These are phyloP conservation scores for Colletotrichum kahawae DNA, from an alignment of 2,329 filamentous ascomycete species.

Conservation along the genomic window DNA sequence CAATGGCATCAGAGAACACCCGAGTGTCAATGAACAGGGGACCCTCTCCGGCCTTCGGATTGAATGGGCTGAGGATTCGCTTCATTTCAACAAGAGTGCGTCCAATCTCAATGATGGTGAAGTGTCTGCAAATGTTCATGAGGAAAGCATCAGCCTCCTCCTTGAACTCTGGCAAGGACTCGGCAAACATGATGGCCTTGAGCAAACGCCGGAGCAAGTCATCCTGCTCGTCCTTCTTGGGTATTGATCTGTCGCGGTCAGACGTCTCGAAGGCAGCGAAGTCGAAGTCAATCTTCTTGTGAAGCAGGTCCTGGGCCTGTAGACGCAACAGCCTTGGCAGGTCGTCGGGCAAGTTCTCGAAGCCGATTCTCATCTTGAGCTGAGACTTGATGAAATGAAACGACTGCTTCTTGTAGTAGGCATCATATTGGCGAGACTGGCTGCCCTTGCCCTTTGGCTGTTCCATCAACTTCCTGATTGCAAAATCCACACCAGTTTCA, in stretches of 20 bases:
- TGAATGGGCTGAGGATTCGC: slow-evolving; percentile 78
- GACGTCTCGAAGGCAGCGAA: slow-evolving; percentile 74
- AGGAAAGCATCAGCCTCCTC: slow-evolving; percentile 78
- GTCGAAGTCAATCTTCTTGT: slow-evolving; percentile 73
- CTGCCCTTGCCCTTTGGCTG: slow-evolving; percentile 66
- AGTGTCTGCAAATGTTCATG: slow-evolving; percentile 83
- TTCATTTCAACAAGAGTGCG: slow-evolving; percentile 82
- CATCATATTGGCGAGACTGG: slow-evolving; percentile 69
- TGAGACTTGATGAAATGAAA: slow-evolving; percentile 87
- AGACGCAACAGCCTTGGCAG: slow-evolving; percentile 83
- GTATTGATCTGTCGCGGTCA: slow-evolving; percentile 80
- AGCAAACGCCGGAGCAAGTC: slow-evolving; percentile 82
- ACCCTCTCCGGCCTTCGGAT: slow-evolving; percentile 86
- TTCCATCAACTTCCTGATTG: slow-evolving; percentile 87
- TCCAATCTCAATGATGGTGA: slow-evolving; percentile 88
- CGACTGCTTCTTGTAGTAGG: slow-evolving; percentile 92
- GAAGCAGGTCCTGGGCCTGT: slow-evolving; percentile 84
- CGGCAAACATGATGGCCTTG: slow-evolving; percentile 86
- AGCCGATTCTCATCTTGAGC: slow-evolving; percentile 87
- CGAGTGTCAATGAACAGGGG: slow-evolving; percentile 86
- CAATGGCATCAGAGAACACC: slow-evolving; percentile 85
- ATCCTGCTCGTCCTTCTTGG: slow-evolving; percentile 88
- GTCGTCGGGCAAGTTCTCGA: slow-evolving; percentile 88
- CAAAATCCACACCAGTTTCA: slow-evolving; percentile 84
- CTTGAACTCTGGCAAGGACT: slow-evolving; percentile 81